Evolutionary conservation across 192 early-diverging fungal genomes (phyloP).

Genomic region (Coemansia sp.): DNA sequence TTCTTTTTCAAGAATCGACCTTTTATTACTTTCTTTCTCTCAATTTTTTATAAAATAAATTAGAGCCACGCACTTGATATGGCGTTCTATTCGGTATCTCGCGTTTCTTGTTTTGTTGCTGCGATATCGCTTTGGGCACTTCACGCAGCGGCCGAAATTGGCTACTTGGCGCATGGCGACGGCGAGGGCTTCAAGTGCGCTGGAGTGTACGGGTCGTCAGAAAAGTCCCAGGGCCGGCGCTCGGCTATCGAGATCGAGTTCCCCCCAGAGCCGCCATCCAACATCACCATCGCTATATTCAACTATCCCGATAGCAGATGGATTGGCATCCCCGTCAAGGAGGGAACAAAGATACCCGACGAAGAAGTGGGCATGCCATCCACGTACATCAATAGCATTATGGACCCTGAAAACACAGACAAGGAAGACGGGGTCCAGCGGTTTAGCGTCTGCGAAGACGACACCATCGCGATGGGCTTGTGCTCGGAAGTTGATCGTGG

Average conservation of each 20-base stretch:
- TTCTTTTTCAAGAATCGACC: background rate
- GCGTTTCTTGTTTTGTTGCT: background rate
- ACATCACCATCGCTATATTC: constrained; percentile 41
- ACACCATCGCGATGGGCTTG: constrained; percentile 54
- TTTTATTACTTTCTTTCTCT: background rate
- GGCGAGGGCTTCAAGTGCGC: constrained; percentile 50
- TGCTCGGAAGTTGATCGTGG: constrained; percentile 56
- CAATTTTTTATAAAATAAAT: background rate
- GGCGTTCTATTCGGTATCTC: background rate
- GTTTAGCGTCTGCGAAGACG: constrained; percentile 53
- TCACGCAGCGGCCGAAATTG: constrained; percentile 20
- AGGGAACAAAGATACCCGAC: constrained; percentile 35
- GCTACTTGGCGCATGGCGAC: constrained; percentile 36
- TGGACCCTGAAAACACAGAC: constrained; percentile 4
- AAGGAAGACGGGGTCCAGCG: constrained; percentile 19
- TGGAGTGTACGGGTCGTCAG: constrained; percentile 36
- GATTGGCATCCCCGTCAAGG: constrained; percentile 43
- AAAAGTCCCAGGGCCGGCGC: constrained; percentile 17
- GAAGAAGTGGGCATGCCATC: constrained; percentile 23
- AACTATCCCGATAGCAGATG: constrained; percentile 44
- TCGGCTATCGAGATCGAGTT: constrained; percentile 39
- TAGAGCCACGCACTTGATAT: background rate
- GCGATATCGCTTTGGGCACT: constrained; percentile 5
- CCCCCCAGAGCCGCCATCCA: constrained; percentile 40
- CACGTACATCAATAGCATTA: constrained; percentile 17